phyloP scores from a whole-genome alignment of 345 rosid genomes.

The Citrus medica region DNA sequence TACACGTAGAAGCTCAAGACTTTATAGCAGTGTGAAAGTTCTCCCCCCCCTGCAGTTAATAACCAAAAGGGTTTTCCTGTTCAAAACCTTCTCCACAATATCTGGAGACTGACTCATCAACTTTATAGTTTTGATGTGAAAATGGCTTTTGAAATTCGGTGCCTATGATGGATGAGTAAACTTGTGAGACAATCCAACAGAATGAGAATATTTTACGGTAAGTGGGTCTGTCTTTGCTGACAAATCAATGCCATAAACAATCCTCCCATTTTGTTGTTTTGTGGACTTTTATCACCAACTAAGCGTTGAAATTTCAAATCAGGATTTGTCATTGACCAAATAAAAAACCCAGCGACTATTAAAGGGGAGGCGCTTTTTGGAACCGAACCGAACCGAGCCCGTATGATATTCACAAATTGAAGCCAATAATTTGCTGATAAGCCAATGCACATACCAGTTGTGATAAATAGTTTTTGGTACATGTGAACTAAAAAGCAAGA shows the following conservation, averaged over 20 bases:
- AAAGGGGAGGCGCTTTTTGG: no score
- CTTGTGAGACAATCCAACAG: neutral
- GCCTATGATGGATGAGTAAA: neutral
- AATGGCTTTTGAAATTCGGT: conserved; percentile 6
- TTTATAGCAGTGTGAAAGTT: neutral
- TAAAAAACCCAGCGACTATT: no score
- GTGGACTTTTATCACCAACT: conserved; percentile 37
- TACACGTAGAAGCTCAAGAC: neutral
- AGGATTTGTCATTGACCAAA: neutral
- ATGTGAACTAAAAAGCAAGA: conserved; percentile 4
- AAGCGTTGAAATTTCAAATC: conserved; percentile 26
- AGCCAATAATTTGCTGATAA: neutral
- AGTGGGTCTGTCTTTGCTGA: conserved; percentile 30
- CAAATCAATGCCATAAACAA: conserved; percentile 9
- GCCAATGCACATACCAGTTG: neutral
- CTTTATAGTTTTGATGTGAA: conserved; percentile 35
- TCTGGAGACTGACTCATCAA: conserved; percentile 13
- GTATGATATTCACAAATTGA: neutral
- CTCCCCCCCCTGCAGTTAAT: conserved; percentile 17
- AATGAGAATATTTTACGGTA: neutral
- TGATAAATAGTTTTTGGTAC: neutral
- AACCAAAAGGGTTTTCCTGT: conserved; percentile 13
- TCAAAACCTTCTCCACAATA: conserved; percentile 24
- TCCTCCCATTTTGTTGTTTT: conserved; percentile 22
- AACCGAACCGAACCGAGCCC: neutral